Evolutionary conservation across 2,329 filamentous ascomycete genomes (phyloP), one percentile per base, ranked within the genome.

Genomic region (Cercospora citrullina): DNA sequence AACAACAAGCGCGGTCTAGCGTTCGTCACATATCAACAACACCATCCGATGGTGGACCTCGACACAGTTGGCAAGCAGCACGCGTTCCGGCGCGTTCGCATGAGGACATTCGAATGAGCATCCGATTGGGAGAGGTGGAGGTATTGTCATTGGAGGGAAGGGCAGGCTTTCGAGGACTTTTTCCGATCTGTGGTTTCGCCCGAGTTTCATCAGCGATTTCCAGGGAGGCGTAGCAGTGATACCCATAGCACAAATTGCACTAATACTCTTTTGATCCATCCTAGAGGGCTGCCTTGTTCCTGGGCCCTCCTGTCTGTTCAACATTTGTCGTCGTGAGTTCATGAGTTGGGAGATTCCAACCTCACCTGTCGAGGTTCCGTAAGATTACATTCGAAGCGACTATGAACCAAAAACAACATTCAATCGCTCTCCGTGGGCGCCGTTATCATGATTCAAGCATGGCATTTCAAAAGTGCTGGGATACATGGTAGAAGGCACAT

Each of bases 1-100:
- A 62, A 77, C 72, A 51, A 80, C 79, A 10, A 79, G 77, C 69
- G 72, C 72, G 28, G 78, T 80, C 64, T 80, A 79, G 71, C 68
- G 68, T 60, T 64, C 55, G 63, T 58, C 64, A 64, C 45, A 55
- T 55, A 63, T 64, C 42, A 18, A 45, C 7, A 14, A 58, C 14
- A 30, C 7, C 26, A 16, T 51, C 39, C 51, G 51, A 55, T 18
- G 39, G 26, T n/a, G n/a, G 10, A 36, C 31, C 55, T 33, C 48
- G 45, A 63, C 28, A 21, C 21, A 16, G 14, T 31, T 36, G 28
- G 61, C 48, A 31, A 63, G 28, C 45, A 23, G 18, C 48, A 3
- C n/a, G 16, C 18, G 26, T 36, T 28, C 45, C 31, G 42, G 57
- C 36, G 58, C 16, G 53, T 23, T 53, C 30, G 45, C 42, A 63